Conservation (phyloP, 805 yeast genomes). For the Jamesozyma spencerorum region DNA sequence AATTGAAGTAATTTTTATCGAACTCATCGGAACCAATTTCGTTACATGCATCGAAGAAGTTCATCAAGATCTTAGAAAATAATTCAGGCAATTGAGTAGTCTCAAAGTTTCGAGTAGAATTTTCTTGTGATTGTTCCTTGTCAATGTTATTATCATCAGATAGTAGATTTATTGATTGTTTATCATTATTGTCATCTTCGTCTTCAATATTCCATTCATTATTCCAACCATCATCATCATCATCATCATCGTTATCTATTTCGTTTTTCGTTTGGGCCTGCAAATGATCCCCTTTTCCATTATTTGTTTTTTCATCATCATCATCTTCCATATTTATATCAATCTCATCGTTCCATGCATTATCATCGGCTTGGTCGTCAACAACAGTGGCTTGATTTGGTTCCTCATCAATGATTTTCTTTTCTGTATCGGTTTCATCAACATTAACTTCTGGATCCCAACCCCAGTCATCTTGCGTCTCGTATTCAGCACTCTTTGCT, state of each 20-base stretch:
- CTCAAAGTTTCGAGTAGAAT: too few species aligned
- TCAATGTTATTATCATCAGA: too few species aligned
- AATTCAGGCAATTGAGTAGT: slow-evolving; percentile 16
- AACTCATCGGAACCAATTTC: slow-evolving; percentile 9
- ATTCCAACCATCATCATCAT: slow-evolving; percentile 18
- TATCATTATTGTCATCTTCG: slow-evolving; percentile 8
- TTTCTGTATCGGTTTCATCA: slow-evolving; percentile 2
- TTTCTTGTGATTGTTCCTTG: too few species aligned
- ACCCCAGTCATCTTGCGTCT: slow-evolving; percentile 15
- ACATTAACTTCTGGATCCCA: slow-evolving; percentile 15
- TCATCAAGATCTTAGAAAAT: slow-evolving; percentile 7
- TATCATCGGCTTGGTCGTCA: slow-evolving; percentile 8
- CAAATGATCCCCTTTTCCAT: neutral
- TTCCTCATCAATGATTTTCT: slow-evolving; percentile 2
- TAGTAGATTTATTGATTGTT: too few species aligned
- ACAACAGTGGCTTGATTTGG: slow-evolving; percentile 3
- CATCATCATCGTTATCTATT: slow-evolving; percentile 3
- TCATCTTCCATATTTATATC: slow-evolving; percentile 15
- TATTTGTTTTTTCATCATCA: slow-evolving; percentile 3
- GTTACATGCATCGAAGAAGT: slow-evolving; percentile 13
- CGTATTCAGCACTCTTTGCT: too few species aligned
- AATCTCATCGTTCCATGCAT: slow-evolving; percentile 15
- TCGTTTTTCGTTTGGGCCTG: slow-evolving; percentile 1
- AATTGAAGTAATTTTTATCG: slow-evolving; percentile 12
- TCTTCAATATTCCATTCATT: slow-evolving; percentile 18